Conservation (phyloP, 2,329 filamentous ascomycete species). For the Ceratocystis colombiana region DNA sequence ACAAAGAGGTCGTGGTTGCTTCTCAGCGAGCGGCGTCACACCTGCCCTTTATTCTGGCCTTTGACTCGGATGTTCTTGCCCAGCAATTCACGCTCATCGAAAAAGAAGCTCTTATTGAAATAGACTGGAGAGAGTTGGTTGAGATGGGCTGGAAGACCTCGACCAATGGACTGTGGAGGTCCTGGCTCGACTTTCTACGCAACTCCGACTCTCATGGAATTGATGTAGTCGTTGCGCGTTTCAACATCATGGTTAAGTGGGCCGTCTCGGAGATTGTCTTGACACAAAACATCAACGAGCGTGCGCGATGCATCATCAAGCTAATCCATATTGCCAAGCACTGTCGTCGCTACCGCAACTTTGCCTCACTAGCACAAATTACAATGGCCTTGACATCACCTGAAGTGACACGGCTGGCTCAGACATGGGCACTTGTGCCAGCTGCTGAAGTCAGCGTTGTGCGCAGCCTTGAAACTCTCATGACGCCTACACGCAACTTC, state of each 20-base stretch:
- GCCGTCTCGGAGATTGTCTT: constrained; percentile 68
- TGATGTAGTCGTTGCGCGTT: constrained; percentile 73
- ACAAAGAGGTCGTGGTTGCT: constrained; percentile 33
- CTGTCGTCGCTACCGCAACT: constrained; percentile 67
- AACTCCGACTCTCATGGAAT: constrained; percentile 63
- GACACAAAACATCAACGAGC: constrained; percentile 60
- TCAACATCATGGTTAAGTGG: constrained; percentile 86
- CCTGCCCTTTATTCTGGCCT: constrained; percentile 69
- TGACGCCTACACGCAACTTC: constrained; percentile 70
- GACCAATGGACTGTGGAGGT: constrained; percentile 53
- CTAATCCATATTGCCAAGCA: constrained; percentile 71
- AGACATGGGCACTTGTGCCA: constrained; percentile 64
- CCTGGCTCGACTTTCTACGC: constrained; percentile 73
- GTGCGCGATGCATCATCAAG: constrained; percentile 67
- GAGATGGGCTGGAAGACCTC: constrained; percentile 72
- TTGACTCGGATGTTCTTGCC: constrained; percentile 66
- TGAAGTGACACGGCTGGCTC: constrained; percentile 56
- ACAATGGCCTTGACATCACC: constrained; percentile 65
- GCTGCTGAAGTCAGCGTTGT: constrained; percentile 55
- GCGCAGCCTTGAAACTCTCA: constrained; percentile 57
- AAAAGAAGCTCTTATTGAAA: constrained; percentile 74
- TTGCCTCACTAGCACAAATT: constrained; percentile 73
- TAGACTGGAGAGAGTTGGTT: constrained; percentile 80
- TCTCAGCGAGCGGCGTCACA: constrained; percentile 42
- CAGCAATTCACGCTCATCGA: constrained; percentile 80